Evolutionary conservation across 306 rosid genomes (phyloP), one percentile per base, ranked within the genome.

Genomic region (Purshia tridentata): DNA sequence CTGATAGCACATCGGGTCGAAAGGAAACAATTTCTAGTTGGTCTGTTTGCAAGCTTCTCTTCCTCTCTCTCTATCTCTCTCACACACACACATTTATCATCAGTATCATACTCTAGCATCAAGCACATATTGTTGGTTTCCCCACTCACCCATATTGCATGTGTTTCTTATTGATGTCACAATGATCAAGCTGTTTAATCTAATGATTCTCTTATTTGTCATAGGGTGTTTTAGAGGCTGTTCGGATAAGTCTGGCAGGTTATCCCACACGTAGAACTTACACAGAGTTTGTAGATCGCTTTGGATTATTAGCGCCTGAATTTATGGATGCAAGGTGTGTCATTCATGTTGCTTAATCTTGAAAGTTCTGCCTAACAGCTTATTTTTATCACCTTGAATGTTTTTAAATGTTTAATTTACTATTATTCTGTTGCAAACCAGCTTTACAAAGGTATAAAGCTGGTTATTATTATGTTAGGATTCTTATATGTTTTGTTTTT

Each of bases 201-300:
- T 20, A 50, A 45, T 13, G n/a, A 23, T 60, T 63, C 23, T 41
- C 77, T 57, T 72, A 49, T 53, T 80, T 73, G 65, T 35, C 82
- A 67, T 71, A 94, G 98, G 98, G 98, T 9, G 98, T 94, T 81
- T 88, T 94, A 72, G 98, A 94, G 82, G 97, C 97, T 80, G 92
- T 94, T 77, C 96, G 98, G 57, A 94, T 94, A 79, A 94, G 98
- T 87, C 85, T 94, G 76, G 98, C 98, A 6, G 98, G 98, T 58
- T 94, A 94, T 83, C 98, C 98, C 55, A 89, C 98, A 8, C 91
- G 98, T 72, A 86, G 88, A 83, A 85, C 91, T 75, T 94, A 86
- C 66, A 70, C 95, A 6, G 97, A 94, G 81, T 94, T 94, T 85
- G 84, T 91, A 66, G 92, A 94, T 81, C 98, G 98, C 72, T 94